Percentiles rank a stretch among this genome's conserved stretches.
phyloP scores from a whole-genome alignment of 2,329 filamentous ascomycete genomes.

The Stagonosporopsis tanaceti region DNA sequence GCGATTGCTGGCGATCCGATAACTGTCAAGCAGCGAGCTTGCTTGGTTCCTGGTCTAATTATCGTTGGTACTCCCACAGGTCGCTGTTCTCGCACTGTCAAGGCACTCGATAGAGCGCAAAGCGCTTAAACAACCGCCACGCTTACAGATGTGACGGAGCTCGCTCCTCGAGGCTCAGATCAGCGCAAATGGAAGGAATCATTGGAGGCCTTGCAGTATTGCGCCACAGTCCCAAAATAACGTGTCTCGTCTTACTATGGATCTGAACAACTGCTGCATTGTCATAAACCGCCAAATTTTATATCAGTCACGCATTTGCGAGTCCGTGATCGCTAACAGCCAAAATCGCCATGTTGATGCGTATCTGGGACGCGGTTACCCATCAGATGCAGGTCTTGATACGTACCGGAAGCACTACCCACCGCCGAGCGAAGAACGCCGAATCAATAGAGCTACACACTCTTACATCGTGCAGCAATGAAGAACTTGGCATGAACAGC shows the following conservation, averaged over 20 bases:
- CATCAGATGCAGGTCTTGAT: not conserved
- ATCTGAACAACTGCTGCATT: not conserved
- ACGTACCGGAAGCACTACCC: not conserved
- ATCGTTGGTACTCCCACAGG: not conserved
- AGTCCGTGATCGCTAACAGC: too few relatives aligned
- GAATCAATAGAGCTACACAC: not conserved
- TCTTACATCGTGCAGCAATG: not conserved
- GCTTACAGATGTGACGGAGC: not conserved
- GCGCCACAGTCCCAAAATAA: not conserved
- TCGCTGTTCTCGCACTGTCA: not conserved
- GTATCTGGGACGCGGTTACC: not conserved
- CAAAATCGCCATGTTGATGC: not conserved
- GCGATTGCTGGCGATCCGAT: not conserved
- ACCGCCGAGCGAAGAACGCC: not conserved
- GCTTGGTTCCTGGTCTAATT: too few relatives aligned
- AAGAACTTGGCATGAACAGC: not conserved
- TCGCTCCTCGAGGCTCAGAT: not conserved
- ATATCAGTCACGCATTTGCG: not conserved
- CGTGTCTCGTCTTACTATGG: not conserved
- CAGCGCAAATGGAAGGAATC: not conserved
- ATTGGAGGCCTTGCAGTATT: not conserved
- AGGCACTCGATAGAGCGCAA: not conserved
- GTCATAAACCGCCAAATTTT: not conserved
- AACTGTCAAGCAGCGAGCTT: not conserved
- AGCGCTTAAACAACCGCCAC: not conserved